These are phyloP conservation scores for Capsicum baccatum DNA, from an alignment of 257 asterid genomes.

Conservation along the genomic window DNA sequence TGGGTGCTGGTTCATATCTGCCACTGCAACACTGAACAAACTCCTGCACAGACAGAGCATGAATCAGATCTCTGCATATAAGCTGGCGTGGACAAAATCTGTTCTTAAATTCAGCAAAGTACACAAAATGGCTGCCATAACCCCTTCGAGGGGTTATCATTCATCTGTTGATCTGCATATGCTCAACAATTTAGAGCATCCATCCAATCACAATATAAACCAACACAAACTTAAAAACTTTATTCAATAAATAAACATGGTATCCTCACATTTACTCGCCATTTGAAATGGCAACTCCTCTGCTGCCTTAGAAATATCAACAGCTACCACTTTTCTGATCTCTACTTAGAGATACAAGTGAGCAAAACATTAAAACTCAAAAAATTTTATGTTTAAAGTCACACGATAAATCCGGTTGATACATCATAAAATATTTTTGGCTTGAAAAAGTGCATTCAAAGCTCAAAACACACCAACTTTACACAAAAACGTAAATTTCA, in stretches of 20 bases:
- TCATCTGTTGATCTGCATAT: not conserved
- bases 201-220: not conserved
- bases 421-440: not conserved
- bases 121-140: not conserved
- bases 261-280: not conserved
- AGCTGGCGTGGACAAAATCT: not conserved
- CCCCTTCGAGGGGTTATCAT: not conserved
- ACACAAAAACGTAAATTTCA: not conserved
- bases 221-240: not conserved
- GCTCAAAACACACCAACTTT: not conserved
- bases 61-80: not conserved
- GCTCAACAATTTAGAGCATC: not conserved
- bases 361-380: not conserved
- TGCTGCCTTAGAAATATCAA: not conserved
- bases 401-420: not conserved
- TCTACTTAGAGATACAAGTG: not conserved
- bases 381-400: not conserved
- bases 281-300: not conserved
- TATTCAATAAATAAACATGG: not conserved
- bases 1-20: constrained; percentile 64
- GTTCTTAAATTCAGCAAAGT: not conserved
- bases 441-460: not conserved
- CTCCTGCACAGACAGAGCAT: constrained; percentile 31
- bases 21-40: constrained; percentile 47
- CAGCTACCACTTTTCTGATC: not conserved